Evolutionary conservation across 306 rosid species (phyloP).

Genomic region (Fragaria ananassa): DNA sequence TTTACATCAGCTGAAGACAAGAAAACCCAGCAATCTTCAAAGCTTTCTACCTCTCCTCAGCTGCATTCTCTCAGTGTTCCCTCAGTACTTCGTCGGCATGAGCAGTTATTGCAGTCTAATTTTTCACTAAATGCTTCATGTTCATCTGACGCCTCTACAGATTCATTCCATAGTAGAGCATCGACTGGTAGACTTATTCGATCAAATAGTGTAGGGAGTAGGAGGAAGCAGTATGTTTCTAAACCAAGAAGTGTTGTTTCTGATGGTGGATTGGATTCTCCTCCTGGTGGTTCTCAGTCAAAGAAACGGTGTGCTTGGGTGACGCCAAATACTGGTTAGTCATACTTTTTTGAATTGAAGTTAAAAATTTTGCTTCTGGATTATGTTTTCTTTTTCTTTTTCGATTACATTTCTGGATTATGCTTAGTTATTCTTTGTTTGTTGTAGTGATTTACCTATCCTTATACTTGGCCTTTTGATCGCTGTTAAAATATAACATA

Average conservation of each 20-base stretch:
- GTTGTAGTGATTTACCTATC: background rate
- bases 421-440: background rate
- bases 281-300: constrained; percentile 43
- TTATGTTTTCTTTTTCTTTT: background rate
- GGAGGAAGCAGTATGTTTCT: constrained; percentile 54
- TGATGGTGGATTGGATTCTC: constrained; percentile 60
- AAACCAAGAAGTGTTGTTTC: constrained; percentile 74
- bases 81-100: constrained; percentile 66
- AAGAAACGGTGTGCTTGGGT: constrained; percentile 84
- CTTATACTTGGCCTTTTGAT: background rate
- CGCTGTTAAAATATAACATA: background rate
- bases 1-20: constrained; percentile 51
- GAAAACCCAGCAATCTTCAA: constrained; percentile 42
- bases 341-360: constrained; percentile 17
- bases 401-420: background rate
- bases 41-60: constrained; percentile 40
- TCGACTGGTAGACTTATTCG: constrained; percentile 74
- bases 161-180: constrained; percentile 74
- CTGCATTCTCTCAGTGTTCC: constrained; percentile 43
- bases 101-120: constrained; percentile 65
- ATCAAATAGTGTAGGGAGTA: constrained; percentile 54
- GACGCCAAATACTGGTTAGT: constrained; percentile 79
- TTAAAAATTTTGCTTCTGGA: background rate
- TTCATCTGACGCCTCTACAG: constrained; percentile 88
- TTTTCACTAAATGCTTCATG: constrained; percentile 74